Evolutionary conservation across 345 rosid genomes (phyloP).

Genomic region (Camelina neglecta): DNA sequence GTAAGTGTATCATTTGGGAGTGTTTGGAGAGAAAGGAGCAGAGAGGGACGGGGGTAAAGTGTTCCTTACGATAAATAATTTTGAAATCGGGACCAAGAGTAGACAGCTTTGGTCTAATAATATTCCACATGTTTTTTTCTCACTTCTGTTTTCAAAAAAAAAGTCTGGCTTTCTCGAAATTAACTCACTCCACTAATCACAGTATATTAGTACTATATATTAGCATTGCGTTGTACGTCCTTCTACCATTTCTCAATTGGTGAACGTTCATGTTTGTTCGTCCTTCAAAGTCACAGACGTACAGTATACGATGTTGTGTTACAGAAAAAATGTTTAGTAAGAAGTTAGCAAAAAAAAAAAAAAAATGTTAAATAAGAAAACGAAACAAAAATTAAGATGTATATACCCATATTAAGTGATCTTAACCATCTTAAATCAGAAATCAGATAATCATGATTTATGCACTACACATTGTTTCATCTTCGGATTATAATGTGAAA

Average conservation of each 20-base stretch:
- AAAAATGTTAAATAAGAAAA: neutral
- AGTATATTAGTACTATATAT: neutral
- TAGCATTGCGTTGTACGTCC: constrained; percentile 15
- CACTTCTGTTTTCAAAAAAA: constrained; percentile 21
- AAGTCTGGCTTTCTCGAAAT: constrained; percentile 17
- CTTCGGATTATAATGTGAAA: neutral
- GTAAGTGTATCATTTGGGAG: constrained; percentile 17
- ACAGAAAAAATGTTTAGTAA: neutral
- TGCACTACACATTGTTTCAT: no score
- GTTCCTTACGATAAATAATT: constrained; percentile 32
- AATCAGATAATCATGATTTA: no score
- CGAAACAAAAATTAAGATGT: neutral
- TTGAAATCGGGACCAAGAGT: constrained; percentile 33
- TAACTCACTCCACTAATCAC: constrained; percentile 9
- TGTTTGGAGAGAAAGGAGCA: constrained; percentile 40
- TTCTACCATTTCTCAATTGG: neutral
- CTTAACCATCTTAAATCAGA: no score
- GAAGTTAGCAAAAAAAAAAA: neutral
- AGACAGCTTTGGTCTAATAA: constrained; percentile 42
- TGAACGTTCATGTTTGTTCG: neutral
- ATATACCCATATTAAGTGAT: neutral
- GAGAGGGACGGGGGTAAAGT: constrained; percentile 43
- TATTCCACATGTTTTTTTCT: constrained; percentile 38
- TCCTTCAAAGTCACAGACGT: neutral
- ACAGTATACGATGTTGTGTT: neutral